Evolutionary conservation across 306 rosid genomes (phyloP).

Genomic region (Geum urbanum): DNA sequence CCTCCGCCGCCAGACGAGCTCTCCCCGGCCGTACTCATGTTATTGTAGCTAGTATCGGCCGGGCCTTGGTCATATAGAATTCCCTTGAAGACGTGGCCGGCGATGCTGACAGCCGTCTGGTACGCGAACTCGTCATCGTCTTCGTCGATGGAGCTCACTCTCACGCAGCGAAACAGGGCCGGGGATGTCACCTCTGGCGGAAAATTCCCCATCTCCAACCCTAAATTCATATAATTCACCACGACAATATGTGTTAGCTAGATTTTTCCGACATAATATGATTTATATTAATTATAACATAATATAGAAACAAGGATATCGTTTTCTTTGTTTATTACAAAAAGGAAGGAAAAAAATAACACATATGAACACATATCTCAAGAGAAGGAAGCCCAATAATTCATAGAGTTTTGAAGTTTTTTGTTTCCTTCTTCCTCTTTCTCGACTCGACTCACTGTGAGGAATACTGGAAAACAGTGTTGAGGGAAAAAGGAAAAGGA

Average conservation of each 20-base stretch:
- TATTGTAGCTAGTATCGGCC: slow-evolving; percentile 28
- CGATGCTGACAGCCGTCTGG: slow-evolving; percentile 88
- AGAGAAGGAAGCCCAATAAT: slow-evolving; percentile 14
- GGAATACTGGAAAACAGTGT: slow-evolving; percentile 51
- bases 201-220: slow-evolving; percentile 65
- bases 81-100: slow-evolving; percentile 85
- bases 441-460: slow-evolving; percentile 20
- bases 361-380: slow-evolving; percentile 28
- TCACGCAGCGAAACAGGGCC: slow-evolving; percentile 73
- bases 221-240: slow-evolving; percentile 26
- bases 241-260: not conserved
- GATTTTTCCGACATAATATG: not conserved
- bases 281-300: not conserved
- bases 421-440: slow-evolving; percentile 16
- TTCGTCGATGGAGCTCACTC: slow-evolving; percentile 67
- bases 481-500: slow-evolving; percentile 35
- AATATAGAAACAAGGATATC: not conserved
- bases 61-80: slow-evolving; percentile 81
- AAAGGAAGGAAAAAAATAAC: slow-evolving; percentile 9
- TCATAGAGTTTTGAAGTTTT: slow-evolving; percentile 25
- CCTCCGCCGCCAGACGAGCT: slow-evolving; percentile 50
- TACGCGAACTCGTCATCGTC: slow-evolving; percentile 78
- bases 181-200: slow-evolving; percentile 62
- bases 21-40: slow-evolving; percentile 34
- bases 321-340: not conserved